Evolutionary conservation across 805 yeast genomes (phyloP).

Genomic region (Tetrapisispora fleetii): DNA sequence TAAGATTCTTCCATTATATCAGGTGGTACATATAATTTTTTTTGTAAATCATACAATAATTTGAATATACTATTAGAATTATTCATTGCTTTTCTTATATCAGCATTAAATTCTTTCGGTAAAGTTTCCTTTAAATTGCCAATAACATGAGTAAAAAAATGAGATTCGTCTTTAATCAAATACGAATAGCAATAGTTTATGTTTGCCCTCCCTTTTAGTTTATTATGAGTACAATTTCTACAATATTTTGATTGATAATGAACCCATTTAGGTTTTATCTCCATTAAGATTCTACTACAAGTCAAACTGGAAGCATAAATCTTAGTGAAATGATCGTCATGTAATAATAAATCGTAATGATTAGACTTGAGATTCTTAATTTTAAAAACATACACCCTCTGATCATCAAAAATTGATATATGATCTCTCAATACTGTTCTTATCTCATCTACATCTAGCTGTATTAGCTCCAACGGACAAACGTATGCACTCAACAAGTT

Average conservation of each 20-base stretch:
- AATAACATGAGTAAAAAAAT: conserved; percentile 7
- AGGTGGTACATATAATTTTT: conserved; percentile 1
- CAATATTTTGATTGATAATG: conserved; percentile 14
- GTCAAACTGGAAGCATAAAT: conserved; percentile 6
- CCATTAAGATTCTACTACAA: conserved; percentile 10
- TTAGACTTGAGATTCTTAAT: conserved; percentile 14
- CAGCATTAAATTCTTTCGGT: conserved; percentile 9
- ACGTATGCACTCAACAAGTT: conserved; percentile 10
- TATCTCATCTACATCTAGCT: conserved; percentile 1
- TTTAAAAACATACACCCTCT: conserved; percentile 8
- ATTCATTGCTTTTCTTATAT: conserved; percentile 16
- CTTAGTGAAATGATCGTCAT: conserved; percentile 20
- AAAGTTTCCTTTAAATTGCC: neutral
- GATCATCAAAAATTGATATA: conserved; percentile 7
- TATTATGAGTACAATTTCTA: conserved; percentile 25
- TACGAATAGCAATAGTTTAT: conserved; percentile 18
- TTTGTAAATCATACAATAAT: conserved; percentile 18
- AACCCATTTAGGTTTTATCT: conserved; percentile 29
- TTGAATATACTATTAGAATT: conserved; percentile 15
- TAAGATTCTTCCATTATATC: conserved; percentile 3
- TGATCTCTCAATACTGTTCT: conserved; percentile 2
- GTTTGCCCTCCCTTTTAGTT: conserved; percentile 11
- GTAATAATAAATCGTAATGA: neutral
- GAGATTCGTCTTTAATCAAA: conserved; percentile 7
- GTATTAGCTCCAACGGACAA: conserved; percentile 10